Evolutionary conservation across 805 yeast species (phyloP), one percentile per base, ranked within the genome.

Genomic region (Lachancea mirantina): DNA sequence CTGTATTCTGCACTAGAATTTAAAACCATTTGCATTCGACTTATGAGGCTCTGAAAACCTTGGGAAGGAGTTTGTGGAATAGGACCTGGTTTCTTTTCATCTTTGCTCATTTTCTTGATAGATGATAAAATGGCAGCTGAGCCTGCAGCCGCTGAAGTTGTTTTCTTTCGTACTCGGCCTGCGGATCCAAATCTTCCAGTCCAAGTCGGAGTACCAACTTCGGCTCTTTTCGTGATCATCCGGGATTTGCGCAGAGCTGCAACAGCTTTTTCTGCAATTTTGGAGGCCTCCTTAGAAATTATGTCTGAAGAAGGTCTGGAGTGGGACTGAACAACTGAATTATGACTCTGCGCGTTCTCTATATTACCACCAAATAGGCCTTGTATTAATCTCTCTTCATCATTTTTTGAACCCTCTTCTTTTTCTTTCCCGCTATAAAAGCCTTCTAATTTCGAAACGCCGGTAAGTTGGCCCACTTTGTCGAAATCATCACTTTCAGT

Each of bases 171-270:
- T 19, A 65, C 57, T 43, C 66, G 71, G 1, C 95, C 96, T 0
- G 95, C 95, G 13, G 62, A 56, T 0, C 98, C 98, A 64, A 79
- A 84, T 44, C 73, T 74, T 0, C 98, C 98, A 0, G 98, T 89
- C 94, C 96, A 92, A 0, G 98, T 89, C 0, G 96, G 97, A 0
- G 81, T 77, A 4, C 95, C 95, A 19, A 88, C 65, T 16, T 62
- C 59, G 15, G 57, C 57, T 27, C 55, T 59, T 36, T 59, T 61
- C 10, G 67, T 64, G 8, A 49, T 52, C 27, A 42, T 57, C 23
- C 64, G 49, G 0, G 95, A 84, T 38, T 72, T 70, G 34, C 72
- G 65, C 35, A 83, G 55, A 0, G 78, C 78, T 13, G 60, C 61
- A 0, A 77, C 64, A 0, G 81, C 81, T 11, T 66, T 62, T 40